Conservation (phyloP, 495 filamentous ascomycete genomes). For the Penicillium coffeae region DNA sequence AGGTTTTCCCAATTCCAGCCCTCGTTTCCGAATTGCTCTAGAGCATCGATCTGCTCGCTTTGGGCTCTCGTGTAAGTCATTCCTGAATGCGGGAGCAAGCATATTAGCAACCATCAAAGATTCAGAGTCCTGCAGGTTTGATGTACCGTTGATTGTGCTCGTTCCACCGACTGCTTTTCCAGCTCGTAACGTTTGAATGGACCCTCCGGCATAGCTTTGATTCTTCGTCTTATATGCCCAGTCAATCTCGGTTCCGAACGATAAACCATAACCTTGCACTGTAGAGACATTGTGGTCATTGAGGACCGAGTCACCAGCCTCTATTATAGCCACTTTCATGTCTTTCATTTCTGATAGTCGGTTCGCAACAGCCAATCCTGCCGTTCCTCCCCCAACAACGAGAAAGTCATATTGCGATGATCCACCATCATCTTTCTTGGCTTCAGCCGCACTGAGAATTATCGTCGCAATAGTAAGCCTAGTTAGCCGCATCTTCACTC, state of each 20-base stretch:
- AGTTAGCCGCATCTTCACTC: neutral
- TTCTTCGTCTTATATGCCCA: constrained; percentile 47
- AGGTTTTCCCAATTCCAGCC: constrained; percentile 62
- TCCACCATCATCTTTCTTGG: neutral
- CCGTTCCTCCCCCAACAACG: constrained; percentile 51
- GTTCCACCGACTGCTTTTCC: constrained; percentile 53
- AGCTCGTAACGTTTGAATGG: constrained; percentile 33
- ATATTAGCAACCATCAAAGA: neutral
- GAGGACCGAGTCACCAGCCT: constrained; percentile 49
- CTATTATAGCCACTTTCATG: constrained; percentile 48
- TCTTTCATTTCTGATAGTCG: constrained; percentile 47
- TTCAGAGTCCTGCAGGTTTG: neutral
- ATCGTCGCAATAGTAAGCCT: neutral
- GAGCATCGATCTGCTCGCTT: constrained; percentile 45
- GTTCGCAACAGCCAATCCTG: constrained; percentile 51
- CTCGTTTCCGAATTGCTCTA: constrained; percentile 56
- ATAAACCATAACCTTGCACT: constrained; percentile 33
- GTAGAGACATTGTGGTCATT: constrained; percentile 49
- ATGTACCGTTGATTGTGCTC: constrained; percentile 48
- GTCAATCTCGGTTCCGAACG: constrained; percentile 45
- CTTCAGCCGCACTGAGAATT: neutral
- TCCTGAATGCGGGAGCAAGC: constrained; percentile 22
- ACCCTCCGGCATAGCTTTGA: constrained; percentile 38
- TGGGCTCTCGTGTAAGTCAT: constrained; percentile 45
- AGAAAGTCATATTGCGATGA: constrained; percentile 39